Percentiles rank a stretch among this genome's conserved stretches.
phyloP scores from a whole-genome alignment of 768 basidiomycete genomes.

The Tylopilus felleus region DNA sequence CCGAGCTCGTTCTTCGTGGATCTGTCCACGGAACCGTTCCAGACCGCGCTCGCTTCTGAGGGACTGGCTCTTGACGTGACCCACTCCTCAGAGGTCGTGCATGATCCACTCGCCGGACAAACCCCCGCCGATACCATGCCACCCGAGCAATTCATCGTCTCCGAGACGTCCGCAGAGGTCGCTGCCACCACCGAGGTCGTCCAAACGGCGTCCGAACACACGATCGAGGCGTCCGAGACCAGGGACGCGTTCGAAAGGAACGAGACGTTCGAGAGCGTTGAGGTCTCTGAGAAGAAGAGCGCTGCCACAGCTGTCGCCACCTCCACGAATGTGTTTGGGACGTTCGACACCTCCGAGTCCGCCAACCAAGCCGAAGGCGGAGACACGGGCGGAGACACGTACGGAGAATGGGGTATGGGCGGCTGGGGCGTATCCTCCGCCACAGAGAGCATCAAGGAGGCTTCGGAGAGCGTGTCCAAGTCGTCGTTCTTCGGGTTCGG shows the following conservation, averaged over 20 bases:
- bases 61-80: slow-evolving; percentile 15
- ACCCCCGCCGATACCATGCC: slow-evolving; percentile 31
- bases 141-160: slow-evolving; percentile 12
- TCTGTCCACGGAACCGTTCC: not conserved
- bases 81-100: not conserved
- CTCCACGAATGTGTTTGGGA: not conserved
- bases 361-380: not conserved
- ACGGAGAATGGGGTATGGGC: not conserved
- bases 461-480: not conserved
- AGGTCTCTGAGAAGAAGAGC: not conserved
- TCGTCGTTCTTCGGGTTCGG: slow-evolving; percentile 4
- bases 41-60: not conserved
- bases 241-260: not conserved
- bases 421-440: not conserved
- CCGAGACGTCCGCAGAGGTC: slow-evolving; percentile 2
- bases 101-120: slow-evolving; percentile 7
- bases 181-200: not conserved
- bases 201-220: slow-evolving; percentile 8
- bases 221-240: slow-evolving; percentile 4
- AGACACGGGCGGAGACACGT: not conserved
- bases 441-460: not conserved
- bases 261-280: slow-evolving; percentile 3
- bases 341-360: not conserved
- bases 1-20: slow-evolving; percentile 2
- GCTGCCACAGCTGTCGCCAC: not conserved